These are phyloP conservation scores for Eucalyptus polybractea DNA, from an alignment of 345 rosid species.

Conservation along the genomic window DNA sequence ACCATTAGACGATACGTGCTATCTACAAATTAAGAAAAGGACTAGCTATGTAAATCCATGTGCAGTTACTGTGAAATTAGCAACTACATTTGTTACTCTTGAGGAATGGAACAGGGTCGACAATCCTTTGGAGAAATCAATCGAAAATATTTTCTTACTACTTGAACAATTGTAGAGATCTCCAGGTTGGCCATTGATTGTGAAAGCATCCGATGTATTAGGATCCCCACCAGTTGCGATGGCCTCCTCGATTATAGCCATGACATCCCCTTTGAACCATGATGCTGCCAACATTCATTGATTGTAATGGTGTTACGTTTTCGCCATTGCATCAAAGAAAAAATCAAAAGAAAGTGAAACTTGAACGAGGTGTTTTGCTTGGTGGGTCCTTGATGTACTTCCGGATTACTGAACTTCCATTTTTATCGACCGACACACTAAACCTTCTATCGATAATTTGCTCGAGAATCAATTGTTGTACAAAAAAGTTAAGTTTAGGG, in stretches of 20 bases:
- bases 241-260: neutral
- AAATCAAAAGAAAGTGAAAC: neutral
- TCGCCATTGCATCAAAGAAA: neutral
- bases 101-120: too few species aligned
- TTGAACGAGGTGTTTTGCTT: neutral
- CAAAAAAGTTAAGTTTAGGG: neutral
- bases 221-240: neutral
- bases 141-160: neutral
- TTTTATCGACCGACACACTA: neutral
- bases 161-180: slow-evolving; percentile 13
- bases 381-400: neutral
- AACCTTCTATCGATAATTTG: neutral
- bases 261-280: slow-evolving; percentile 22
- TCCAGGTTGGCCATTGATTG: slow-evolving; percentile 29
- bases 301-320: neutral
- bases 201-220: slow-evolving; percentile 1
- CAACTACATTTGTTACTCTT: neutral
- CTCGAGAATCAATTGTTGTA: neutral
- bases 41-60: neutral
- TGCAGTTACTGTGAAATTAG: neutral
- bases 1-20: neutral
- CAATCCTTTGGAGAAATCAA: neutral
- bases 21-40: neutral
- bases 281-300: neutral
- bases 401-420: neutral